These are phyloP conservation scores for Pittosporum tobira DNA, from an alignment of 129 eudicot species.

Conservation along the genomic window DNA sequence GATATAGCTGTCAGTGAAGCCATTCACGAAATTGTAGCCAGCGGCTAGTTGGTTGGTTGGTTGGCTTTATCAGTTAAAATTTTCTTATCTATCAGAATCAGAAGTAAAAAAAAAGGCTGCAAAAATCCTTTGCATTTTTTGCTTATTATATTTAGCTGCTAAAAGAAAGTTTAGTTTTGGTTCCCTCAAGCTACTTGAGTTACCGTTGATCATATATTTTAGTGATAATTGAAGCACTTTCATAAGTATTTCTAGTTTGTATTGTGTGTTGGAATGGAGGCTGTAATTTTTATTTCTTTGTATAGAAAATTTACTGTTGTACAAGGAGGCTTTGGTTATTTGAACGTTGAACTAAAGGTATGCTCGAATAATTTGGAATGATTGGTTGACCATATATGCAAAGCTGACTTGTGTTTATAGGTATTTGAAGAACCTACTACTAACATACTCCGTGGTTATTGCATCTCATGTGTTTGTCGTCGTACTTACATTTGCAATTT, in stretches of 20 bases:
- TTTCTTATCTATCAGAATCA: no score
- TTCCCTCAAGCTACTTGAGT: slow-evolving; percentile 16
- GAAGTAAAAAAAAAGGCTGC: background rate
- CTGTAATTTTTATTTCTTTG: background rate
- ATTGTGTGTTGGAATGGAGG: slow-evolving; percentile 8
- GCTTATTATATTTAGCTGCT: no score
- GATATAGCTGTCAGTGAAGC: slow-evolving; percentile 79
- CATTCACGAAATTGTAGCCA: slow-evolving; percentile 83
- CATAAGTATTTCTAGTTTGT: slow-evolving; percentile 12
- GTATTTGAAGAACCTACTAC: no score
- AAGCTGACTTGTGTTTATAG: no score
- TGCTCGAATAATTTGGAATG: no score
- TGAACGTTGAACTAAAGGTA: background rate
- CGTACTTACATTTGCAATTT: no score
- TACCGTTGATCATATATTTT: background rate
- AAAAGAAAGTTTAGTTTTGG: slow-evolving; percentile 18
- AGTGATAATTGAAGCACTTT: background rate
- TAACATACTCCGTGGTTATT: no score
- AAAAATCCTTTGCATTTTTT: slow-evolving; percentile 9
- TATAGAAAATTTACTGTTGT: background rate
- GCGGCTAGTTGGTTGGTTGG: slow-evolving; percentile 34
- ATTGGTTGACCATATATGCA: no score
- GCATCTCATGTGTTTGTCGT: no score
- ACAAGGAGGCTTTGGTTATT: background rate
- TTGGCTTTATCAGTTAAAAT: slow-evolving; percentile 9